phyloP scores from a whole-genome alignment of 257 asterid genomes.

The Nicotiana attenuata region DNA sequence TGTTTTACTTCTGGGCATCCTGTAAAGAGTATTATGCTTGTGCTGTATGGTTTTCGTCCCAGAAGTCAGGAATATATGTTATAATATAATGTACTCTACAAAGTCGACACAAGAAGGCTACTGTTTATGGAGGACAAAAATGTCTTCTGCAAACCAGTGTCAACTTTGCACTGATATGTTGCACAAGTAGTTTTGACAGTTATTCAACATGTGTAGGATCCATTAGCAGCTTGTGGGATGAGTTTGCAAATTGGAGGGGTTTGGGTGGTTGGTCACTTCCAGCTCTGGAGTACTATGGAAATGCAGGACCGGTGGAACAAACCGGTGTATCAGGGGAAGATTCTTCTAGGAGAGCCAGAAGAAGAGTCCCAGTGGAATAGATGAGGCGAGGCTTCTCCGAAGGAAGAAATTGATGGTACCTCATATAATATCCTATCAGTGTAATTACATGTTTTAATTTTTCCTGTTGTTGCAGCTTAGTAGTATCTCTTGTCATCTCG shows the following conservation, averaged over 20 bases:
- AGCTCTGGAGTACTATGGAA: slow-evolving; percentile 32
- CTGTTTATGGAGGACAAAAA: neutral
- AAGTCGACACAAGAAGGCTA: neutral
- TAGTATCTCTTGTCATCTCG: neutral
- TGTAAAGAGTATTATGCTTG: neutral
- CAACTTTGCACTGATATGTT: neutral
- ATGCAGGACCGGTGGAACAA: slow-evolving; percentile 21
- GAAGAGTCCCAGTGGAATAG: slow-evolving; percentile 48
- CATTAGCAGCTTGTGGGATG: slow-evolving; percentile 40
- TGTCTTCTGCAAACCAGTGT: neutral
- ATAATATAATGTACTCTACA: neutral
- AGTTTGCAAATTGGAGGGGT: slow-evolving; percentile 39
- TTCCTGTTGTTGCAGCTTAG: neutral
- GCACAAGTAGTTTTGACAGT: neutral
- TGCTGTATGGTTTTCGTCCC: neutral
- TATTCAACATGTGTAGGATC: slow-evolving; percentile 28
- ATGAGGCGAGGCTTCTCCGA: neutral
- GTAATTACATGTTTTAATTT: neutral
- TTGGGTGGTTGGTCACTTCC: slow-evolving; percentile 54
- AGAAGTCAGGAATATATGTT: neutral
- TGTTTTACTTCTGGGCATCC: neutral
- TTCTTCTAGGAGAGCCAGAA: slow-evolving; percentile 28
- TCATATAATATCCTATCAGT: neutral
- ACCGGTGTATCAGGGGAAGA: slow-evolving; percentile 9
- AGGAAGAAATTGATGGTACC: neutral